Conservation (phyloP, 257 asterid species). For the Thymus mandschuricus region DNA sequence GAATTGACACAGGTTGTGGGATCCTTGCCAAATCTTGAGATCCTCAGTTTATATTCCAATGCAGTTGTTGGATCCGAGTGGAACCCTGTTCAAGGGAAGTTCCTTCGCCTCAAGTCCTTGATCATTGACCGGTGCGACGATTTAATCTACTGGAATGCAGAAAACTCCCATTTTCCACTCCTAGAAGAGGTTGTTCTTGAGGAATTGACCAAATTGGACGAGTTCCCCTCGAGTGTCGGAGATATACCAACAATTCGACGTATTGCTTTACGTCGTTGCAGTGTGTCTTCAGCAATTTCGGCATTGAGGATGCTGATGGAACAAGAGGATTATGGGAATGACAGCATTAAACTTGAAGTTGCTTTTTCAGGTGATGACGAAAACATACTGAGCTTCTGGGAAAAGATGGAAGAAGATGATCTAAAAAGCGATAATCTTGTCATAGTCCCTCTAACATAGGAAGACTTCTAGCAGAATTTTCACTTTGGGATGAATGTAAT, state of each 20-base stretch:
- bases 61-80: background rate
- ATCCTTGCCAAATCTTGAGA: slow-evolving; percentile 1
- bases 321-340: background rate
- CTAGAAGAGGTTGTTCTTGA: background rate
- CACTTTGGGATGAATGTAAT: background rate
- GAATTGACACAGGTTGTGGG: background rate
- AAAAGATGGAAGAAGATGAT: background rate
- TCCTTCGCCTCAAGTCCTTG: background rate
- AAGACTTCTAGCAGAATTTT: background rate
- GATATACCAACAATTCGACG: background rate
- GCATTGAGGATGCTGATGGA: background rate
- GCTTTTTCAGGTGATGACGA: background rate
- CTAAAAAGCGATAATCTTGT: background rate
- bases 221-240: background rate
- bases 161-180: slow-evolving; percentile 13
- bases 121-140: background rate
- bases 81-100: slow-evolving; percentile 26
- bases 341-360: background rate
- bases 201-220: background rate
- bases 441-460: background rate
- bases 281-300: background rate
- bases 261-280: background rate
- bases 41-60: background rate
- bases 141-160: slow-evolving; percentile 14
- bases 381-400: background rate